Evolutionary conservation across 345 rosid genomes (phyloP).

Genomic region (Eucalyptus coolabah): DNA sequence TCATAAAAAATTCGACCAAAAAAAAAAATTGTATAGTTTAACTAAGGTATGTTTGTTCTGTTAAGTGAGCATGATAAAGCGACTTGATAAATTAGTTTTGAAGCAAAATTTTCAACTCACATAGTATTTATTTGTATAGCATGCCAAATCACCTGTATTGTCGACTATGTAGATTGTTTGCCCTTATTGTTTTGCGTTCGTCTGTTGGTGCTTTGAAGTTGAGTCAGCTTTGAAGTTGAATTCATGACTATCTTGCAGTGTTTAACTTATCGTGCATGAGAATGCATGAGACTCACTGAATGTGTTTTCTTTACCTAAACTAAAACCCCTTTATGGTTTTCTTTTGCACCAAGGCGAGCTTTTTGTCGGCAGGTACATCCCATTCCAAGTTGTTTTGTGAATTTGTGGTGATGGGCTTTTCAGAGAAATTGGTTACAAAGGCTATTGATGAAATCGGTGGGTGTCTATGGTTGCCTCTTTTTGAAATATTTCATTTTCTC

Average conservation of each 20-base stretch:
- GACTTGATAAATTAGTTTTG: background rate
- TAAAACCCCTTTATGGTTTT: background rate
- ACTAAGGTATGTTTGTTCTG: background rate
- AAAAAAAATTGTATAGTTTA: background rate
- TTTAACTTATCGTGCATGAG: background rate
- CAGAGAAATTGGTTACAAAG: constrained; percentile 42
- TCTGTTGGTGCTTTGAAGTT: background rate
- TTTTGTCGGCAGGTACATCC: constrained; percentile 37
- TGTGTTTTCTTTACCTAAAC: background rate
- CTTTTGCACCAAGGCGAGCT: constrained; percentile 27
- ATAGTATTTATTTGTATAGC: background rate
- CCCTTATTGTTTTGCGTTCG: background rate
- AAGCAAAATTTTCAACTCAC: background rate
- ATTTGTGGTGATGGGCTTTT: constrained; percentile 70
- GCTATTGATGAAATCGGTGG: constrained; percentile 63
- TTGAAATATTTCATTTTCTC: background rate
- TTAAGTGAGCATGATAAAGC: background rate
- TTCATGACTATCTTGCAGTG: background rate
- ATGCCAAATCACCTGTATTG: background rate
- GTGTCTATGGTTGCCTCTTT: background rate
- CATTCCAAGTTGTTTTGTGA: constrained; percentile 36
- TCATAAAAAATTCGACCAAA: background rate
- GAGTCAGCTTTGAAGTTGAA: background rate
- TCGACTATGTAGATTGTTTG: background rate
- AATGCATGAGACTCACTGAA: background rate